These are phyloP conservation scores for Tetrahymena elliotti DNA, from an alignment of 73 alveolate species.

Conservation along the genomic window DNA sequence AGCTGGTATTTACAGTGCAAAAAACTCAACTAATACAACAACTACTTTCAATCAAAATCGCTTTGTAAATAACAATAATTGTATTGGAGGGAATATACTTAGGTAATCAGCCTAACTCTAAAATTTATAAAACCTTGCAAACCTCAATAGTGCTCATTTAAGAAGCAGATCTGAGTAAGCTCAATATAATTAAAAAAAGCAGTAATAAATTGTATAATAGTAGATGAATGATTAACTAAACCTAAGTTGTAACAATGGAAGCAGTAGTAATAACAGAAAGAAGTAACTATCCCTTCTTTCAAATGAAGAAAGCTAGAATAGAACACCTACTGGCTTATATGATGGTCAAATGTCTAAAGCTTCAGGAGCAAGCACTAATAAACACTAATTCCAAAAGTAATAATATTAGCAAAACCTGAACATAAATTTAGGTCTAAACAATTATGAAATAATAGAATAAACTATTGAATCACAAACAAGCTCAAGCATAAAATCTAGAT, in stretches of 20 bases:
- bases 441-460: background rate
- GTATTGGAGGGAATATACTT: background rate
- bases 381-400: background rate
- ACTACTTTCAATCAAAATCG: background rate
- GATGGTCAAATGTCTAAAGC: background rate
- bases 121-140: background rate
- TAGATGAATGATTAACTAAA: background rate
- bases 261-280: background rate
- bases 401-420: background rate
- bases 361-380: background rate
- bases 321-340: background rate
- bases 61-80: background rate
- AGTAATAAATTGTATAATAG: background rate
- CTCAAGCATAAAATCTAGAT: background rate
- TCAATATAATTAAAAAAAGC: background rate
- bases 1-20: background rate
- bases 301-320: background rate
- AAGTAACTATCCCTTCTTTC: background rate
- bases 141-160: background rate
- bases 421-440: background rate
- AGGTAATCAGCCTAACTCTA: background rate
- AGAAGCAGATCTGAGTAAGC: background rate
- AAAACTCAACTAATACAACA: background rate
- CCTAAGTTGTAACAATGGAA: background rate
- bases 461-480: background rate